Base-by-base conservation (phyloP, 2,329 filamentous ascomycete species). In the Plenodomus tracheiphilus region DNA sequence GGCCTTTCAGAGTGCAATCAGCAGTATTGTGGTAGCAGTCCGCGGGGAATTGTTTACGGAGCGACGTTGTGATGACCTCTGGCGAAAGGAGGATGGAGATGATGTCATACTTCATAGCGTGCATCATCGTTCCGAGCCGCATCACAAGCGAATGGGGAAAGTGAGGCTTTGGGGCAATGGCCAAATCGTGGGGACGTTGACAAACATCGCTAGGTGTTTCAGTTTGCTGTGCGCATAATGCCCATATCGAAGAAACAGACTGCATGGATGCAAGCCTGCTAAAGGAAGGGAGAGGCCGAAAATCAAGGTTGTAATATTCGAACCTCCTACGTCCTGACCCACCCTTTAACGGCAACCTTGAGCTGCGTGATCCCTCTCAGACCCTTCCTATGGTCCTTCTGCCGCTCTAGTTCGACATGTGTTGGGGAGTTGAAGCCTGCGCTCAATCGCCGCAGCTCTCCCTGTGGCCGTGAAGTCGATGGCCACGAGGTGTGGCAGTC, bases 351-450 rank as follows among this genome's bases (percentile, higher is more conserved):
- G 13, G 36, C 51, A 15, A 41, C 54, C 41, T 50, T 52, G 21
- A 59, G 37, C 41, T 53, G 59, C n/a, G 50, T 47, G 16, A 58
- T 46, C 21, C 55, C 46, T 25, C 50, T 55, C 32, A 43, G 41
- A 25, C 50, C 46, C 25, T 45, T 56, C 8, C 38, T 46, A n/a
- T 54, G 37, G 34, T 53, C 46, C 3, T 49, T 60, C 13, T 59
- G 47, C 39, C 55, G 50, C 46, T 61, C 52, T 2, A 67, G 43
- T 38, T 66, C 62, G 7, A 62, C 47, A 11, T 58, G 21, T 13
- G 64, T 67, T n/a, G 64, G 64, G 9, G 61, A 55, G 32, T 67
- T 66, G 48, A 67, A 67, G 10, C 59, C 60, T 13, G 58, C 63
- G 42, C 61, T 64, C 40, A 66, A 41, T 37, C 56, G 45, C 20